Conservation (phyloP, 2,329 filamentous ascomycete genomes). For the Aspergillus fumigatus region DNA sequence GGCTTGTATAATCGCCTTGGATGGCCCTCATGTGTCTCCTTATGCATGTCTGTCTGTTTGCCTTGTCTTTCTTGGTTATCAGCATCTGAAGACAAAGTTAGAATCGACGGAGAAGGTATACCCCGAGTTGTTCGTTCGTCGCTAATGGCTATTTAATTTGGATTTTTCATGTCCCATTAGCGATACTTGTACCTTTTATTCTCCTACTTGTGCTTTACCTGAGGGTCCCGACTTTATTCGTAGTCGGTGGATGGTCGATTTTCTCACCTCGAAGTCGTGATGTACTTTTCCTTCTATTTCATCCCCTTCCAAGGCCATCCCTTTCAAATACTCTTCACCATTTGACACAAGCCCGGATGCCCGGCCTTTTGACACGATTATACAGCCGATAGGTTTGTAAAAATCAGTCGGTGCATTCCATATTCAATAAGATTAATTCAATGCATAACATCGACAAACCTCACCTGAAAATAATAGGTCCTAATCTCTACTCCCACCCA, state of each 20-base stretch:
- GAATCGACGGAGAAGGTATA: conserved; percentile 16
- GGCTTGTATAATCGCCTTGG: conserved; percentile 13
- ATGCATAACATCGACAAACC: background rate
- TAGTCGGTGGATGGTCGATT: background rate
- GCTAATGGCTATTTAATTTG: background rate
- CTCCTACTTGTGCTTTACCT: background rate
- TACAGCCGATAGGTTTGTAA: background rate
- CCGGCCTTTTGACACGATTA: background rate
- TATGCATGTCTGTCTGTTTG: conserved; percentile 11
- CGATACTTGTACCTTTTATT: background rate
- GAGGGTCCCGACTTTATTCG: background rate
- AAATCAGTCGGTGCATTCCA: background rate
- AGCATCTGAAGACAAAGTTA: conserved; percentile 13
- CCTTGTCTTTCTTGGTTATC: conserved; percentile 7
- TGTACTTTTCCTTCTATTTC: background rate
- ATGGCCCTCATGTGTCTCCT: conserved; percentile 11
- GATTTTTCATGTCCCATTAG: background rate
- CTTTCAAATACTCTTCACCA: background rate
- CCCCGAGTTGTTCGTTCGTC: conserved; percentile 2
- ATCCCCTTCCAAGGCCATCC: background rate
- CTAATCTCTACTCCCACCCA: background rate
- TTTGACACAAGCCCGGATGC: background rate
- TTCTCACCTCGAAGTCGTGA: background rate
- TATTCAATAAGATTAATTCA: background rate
- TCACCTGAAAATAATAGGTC: background rate